Base-by-base conservation (phyloP, 371 early-diverging fungal genomes). In the Syncephalis fuscata region DNA sequence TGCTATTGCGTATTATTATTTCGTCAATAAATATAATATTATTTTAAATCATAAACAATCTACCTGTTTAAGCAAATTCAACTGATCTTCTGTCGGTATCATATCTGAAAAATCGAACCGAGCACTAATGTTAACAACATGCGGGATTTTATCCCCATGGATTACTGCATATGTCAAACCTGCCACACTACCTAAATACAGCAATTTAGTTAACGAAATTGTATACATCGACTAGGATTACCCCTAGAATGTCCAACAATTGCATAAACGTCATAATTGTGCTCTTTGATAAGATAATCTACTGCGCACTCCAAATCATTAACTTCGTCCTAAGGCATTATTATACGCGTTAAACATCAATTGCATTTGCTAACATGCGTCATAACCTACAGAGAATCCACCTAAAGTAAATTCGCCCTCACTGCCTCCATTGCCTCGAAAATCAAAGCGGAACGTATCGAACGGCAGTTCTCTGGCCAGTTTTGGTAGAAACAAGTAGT, bases 171-270 rank as follows among this genome's bases (percentile, higher is more conserved):
- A 78, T 50, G 66, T 65, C 14, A 78, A 56, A 15, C 51, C 53
- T 14, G 75, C 66, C 19, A 67, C 47, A n/a, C 73, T 65, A 0
- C 78, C 78, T 77, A 49, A 19, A 3, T 23, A 50, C 20, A 50
- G 15, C 17, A 17, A 27, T 41, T 19, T 42, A 25, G 38, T 22
- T 50, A 42, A 14, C 5, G 20, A 7, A 32, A 15, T 45, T 8
- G 15, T 47, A 46, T 21, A 14, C 23, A 16, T 11, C 41, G 16
- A 27, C 8, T 25, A 32, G 19, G 2, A 39, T 50, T 60, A 68
- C 74, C 74, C 49, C 68, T 50, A 3, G 74, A 74, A 59, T 74
- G 74, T 15, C 71, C 71, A 44, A 78, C 64, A 4, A 71, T 40
- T 4, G 71, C 70, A 48, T 60, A 74, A n/a, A 75, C 65, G 23